phyloP scores from a whole-genome alignment of 2,329 filamentous ascomycete species.

The Aspergillus sp. region DNA sequence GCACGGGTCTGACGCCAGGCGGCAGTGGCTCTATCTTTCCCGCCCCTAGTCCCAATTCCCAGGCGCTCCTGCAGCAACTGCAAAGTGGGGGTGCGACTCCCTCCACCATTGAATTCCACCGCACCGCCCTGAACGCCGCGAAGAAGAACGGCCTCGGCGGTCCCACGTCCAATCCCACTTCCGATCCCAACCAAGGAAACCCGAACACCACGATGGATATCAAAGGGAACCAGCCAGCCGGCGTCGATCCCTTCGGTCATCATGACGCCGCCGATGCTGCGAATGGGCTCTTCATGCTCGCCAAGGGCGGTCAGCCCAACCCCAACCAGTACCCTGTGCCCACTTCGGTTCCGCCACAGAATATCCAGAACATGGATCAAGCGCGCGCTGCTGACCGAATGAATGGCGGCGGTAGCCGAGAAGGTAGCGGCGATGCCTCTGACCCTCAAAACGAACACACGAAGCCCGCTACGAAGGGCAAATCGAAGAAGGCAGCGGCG shows the following conservation, averaged over 20 bases:
- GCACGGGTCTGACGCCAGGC: constrained; percentile 88
- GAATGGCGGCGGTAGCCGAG: constrained; percentile 60
- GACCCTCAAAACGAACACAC: constrained; percentile 68
- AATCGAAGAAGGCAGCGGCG: constrained; percentile 64
- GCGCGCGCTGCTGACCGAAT: constrained; percentile 41
- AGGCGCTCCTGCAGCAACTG: constrained; percentile 75
- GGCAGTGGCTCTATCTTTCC: constrained; percentile 98
- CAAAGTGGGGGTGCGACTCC: constrained; percentile 83
- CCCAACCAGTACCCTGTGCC: constrained; percentile 55
- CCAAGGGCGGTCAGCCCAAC: constrained; percentile 59
- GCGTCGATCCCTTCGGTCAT: constrained; percentile 71
- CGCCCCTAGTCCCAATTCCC: constrained; percentile 80
- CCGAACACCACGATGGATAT: constrained; percentile 42
- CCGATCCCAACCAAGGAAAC: constrained; percentile 37
- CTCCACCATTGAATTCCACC: constrained; percentile 88
- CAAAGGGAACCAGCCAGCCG: constrained; percentile 45
- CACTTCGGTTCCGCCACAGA: constrained; percentile 50
- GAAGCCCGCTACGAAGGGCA: constrained; percentile 64
- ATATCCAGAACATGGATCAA: constrained; percentile 54
- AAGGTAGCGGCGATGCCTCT: constrained; percentile 66
- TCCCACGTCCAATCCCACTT: constrained; percentile 41
- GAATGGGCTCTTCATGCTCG: constrained; percentile 88
- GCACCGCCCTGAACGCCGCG: constrained; percentile 79
- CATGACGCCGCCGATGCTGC: constrained; percentile 92
- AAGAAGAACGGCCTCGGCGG: constrained; percentile 54